These are phyloP conservation scores for Vararia minispora DNA, from an alignment of 768 basidiomycete species.

Conservation along the genomic window DNA sequence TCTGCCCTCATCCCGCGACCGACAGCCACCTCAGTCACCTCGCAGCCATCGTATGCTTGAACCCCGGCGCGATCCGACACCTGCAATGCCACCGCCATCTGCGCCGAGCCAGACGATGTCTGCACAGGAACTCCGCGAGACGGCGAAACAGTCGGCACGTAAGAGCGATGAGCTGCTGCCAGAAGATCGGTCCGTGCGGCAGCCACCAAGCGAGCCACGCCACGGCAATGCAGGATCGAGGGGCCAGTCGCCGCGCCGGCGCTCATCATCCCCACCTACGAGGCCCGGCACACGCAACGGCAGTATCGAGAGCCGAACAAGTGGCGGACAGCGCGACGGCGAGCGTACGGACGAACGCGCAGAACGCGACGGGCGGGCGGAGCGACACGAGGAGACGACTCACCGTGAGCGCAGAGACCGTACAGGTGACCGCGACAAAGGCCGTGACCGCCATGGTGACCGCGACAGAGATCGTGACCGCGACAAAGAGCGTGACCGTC, in stretches of 20 bases:
- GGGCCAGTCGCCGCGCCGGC: conserved; percentile 45
- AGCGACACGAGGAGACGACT: conserved; percentile 21
- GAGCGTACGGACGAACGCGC: conserved; percentile 42
- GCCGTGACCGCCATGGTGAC: conserved; percentile 38
- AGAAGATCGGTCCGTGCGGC: conserved; percentile 18
- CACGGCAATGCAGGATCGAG: conserved; percentile 35
- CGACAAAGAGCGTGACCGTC: conserved; percentile 19
- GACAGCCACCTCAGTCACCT: conserved; percentile 28
- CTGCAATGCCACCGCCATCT: conserved; percentile 65
- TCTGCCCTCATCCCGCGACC: conserved; percentile 16
- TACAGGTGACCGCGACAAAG: conserved; percentile 29
- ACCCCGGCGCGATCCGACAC: conserved; percentile 25
- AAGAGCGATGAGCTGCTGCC: conserved; percentile 28
- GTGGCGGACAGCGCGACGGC: conserved; percentile 46
- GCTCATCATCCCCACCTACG: conserved; percentile 55
- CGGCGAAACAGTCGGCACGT: conserved; percentile 50
- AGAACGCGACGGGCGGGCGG: conserved; percentile 37
- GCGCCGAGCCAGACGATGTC: conserved; percentile 70
- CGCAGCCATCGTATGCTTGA: conserved; percentile 28
- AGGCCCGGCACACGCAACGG: conserved; percentile 59
- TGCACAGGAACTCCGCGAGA: conserved; percentile 72
- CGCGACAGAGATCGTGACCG: conserved; percentile 13
- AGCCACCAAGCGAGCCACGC: conserved; percentile 26
- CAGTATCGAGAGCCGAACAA: conserved; percentile 63
- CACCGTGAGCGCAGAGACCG: conserved; percentile 32